Evolutionary conservation across 148 eudicot genomes (phyloP), one percentile per base, ranked within the genome.

Genomic region (Persicaria tinctoria): DNA sequence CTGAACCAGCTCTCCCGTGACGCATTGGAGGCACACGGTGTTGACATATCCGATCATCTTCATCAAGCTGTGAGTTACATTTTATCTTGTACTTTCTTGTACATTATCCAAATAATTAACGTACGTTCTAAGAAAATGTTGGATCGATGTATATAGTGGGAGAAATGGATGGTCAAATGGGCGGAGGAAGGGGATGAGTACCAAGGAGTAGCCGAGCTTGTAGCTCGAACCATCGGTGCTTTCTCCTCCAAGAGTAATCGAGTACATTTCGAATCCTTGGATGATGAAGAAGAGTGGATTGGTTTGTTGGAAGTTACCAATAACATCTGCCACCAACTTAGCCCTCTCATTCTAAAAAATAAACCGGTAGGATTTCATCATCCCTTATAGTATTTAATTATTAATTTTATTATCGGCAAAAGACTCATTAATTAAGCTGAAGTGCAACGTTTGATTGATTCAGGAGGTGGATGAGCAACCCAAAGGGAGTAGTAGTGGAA

Each of bases 121-220:
- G 2, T 32, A 32, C 38, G 0, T n/a, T n/a, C n/a, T n/a, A 51
- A 51, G 16, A 51, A 13, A 12, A 2, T 74, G 32, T 38, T 38
- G 16, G n/a, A n/a, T n/a, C n/a, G 59, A 23, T 41, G 38, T 32
- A 16, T 16, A 12, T 47, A 93, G 98, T 91, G 97, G 94, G 83
- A 74, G 18, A 83, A 77, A 74, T 93, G 97, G 97, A 77, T 93
- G 70, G 77, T 79, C 74, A 81, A 57, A 74, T 89, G 89, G 97
- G 85, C 82, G 83, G 84, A 76, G 49, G 89, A 81, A 66, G 90
- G 87, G 2, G 84, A 83, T 46, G 46, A 68, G 74, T 73, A 78
- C 54, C 69, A 76, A 78, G 86, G 86, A 32, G 87, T 84, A 64
- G 89, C 97, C 55, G 87, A 81, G 60, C 80, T 93, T 1, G 20